Evolutionary conservation across 148 eudicot species (phyloP), one percentile per base, ranked within the genome.

Genomic region (Cornus suecica): DNA sequence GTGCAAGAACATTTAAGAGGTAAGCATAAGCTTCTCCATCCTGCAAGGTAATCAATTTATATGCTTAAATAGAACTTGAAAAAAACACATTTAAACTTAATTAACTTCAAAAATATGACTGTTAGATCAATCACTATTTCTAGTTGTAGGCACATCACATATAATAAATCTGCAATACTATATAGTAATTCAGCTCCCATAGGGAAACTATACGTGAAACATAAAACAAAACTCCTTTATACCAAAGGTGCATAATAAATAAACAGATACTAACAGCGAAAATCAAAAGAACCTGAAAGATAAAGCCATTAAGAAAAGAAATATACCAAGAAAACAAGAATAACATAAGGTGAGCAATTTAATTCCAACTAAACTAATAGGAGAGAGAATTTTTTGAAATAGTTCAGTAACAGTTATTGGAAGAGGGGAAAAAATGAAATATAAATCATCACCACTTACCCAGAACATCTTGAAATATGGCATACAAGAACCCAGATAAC

Each of bases 11-110:
- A 74, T 88, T 93, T 76, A 96, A 82, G 64, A 96, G 94, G 77
- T 90, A 82, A 79, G 98, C 95, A 84, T 96, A 96, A 69, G 99
- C 99, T 80, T 92, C 97, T 75, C 88, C 92, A 84, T 96, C 99
- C 99, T 96, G 85, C 86, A 83, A 7, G 68, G 79, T 69, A 67
- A 68, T 18, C 41, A 64, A 26, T 71, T 24, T 31, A 2, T 67
- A 62, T 29, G 30, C 80, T 76, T 16, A 80, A 73, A 23, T 30
- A 56, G 29, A 25, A 20, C 60, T 30, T 15, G 16, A 69, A 42
- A 69, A 42, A 31, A 48, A 32, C 24, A 24, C 22, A 20, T 15
- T 66, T 66, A 16, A 18, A 70, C 7, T 54, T 58, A 18, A 52
- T 5, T 70, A 70, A 22, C 24, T 58, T 18, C 2, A 58, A 18